Percentiles rank a stretch among this genome's conserved stretches.
These are phyloP conservation scores for Parmelia sp. DNA, from an alignment of 495 filamentous ascomycete genomes.

Conservation along the genomic window DNA sequence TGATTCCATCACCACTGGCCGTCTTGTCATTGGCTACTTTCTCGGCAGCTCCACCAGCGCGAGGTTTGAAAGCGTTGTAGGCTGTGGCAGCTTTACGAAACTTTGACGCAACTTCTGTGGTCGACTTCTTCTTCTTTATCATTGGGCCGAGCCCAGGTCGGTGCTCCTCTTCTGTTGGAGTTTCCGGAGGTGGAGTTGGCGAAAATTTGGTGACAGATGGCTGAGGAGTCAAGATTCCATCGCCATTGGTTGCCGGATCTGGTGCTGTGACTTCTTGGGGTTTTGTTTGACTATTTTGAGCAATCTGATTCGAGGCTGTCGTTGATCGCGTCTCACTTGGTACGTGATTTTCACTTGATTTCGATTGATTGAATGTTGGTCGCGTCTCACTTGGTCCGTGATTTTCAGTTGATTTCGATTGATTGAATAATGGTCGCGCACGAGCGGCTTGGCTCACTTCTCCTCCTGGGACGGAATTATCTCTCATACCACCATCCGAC, in stretches of 20 bases:
- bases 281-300: conserved; percentile 1
- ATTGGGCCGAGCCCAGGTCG: conserved; percentile 83
- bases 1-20: conserved; percentile 73
- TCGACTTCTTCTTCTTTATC: conserved; percentile 76
- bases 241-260: conserved; percentile 6
- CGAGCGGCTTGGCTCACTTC: neutral
- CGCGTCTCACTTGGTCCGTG: conserved; percentile 14
- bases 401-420: conserved; percentile 3
- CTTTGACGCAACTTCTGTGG: conserved; percentile 63
- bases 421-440: conserved; percentile 3
- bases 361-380: conserved; percentile 6
- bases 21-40: conserved; percentile 53
- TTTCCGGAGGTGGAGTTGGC: conserved; percentile 22
- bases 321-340: conserved; percentile 18
- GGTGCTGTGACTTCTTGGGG: conserved; percentile 6
- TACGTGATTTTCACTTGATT: conserved; percentile 5
- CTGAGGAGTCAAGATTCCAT: conserved; percentile 1
- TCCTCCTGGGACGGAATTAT: neutral
- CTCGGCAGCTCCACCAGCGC: conserved; percentile 74
- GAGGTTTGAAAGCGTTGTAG: conserved; percentile 77
- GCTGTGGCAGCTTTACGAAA: conserved; percentile 80
- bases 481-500: conserved; percentile 2
- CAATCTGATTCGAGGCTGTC: conserved; percentile 18
- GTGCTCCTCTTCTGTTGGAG: conserved; percentile 41
- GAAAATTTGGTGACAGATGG: conserved; percentile 13